A percentile compares a stretch with the other conserved stretches of the same genome.
Conservation (phyloP, 228 moss, liverwort and hornwort genomes). For the Sphagnum magellanicum region DNA sequence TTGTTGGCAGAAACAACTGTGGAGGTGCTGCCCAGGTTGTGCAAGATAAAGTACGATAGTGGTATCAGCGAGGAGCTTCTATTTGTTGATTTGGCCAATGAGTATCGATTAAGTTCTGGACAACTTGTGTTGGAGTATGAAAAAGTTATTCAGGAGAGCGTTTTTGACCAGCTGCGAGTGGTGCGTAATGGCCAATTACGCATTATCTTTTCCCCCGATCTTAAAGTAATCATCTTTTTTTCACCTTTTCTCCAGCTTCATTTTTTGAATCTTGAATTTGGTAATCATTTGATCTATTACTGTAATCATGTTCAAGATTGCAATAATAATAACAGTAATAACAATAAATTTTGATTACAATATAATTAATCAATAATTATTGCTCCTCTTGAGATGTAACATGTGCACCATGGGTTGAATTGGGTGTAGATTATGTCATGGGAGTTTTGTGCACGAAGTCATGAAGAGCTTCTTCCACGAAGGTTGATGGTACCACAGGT, state of each 20-base stretch:
- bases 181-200: constrained; percentile 91
- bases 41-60: constrained; percentile 98
- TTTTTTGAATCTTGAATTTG: too few species aligned
- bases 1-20: constrained; percentile 75
- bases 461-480: constrained; percentile 92
- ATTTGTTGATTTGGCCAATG: constrained; percentile 90
- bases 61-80: constrained; percentile 91
- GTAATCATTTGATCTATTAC: too few species aligned
- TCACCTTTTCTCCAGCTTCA: background rate
- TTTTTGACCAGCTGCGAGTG: constrained; percentile 91
- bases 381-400: background rate
- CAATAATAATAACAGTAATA: too few species aligned
- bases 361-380: too few species aligned
- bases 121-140: constrained; percentile 93
- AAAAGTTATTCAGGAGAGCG: constrained; percentile 95
- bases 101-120: constrained; percentile 81
- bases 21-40: constrained; percentile 92
- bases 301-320: too few species aligned
- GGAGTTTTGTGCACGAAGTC: constrained; percentile 97
- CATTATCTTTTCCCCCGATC: constrained; percentile 81
- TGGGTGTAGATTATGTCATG: constrained; percentile 72
- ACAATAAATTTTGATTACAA: too few species aligned
- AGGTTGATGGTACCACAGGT: constrained; percentile 92
- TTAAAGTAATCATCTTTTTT: constrained; percentile 53
- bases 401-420: background rate